Evolutionary conservation across 495 filamentous ascomycete species (phyloP), one percentile per base, ranked within the genome.

Genomic region (Alectoria sarmentosa): DNA sequence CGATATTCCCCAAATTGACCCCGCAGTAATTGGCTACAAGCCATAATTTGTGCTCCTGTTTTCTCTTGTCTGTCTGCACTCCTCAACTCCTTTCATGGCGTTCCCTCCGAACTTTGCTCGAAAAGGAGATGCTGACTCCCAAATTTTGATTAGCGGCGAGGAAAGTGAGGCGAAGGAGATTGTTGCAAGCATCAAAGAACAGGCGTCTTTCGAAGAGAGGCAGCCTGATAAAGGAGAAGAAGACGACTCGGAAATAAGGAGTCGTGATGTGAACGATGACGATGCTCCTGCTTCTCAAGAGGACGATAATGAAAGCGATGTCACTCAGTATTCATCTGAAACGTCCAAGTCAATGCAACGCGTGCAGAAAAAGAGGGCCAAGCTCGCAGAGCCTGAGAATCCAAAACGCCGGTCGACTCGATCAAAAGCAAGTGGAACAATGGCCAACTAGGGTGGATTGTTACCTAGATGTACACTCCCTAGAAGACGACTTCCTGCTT

Each of bases 91-190:
- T 34, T 30, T 55, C 21, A 19, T 34, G 14, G 52, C 49, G 28
- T 34, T 21, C 21, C 5, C 13, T 55, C 7, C 28, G 73, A 83
- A 79, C 2, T 65, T 81, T 19, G 75, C 70, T 34, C 34, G 6
- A 10, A 21, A n/a, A 21, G 6, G 15, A 55, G 17, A 34, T 55
- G 52, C 52, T 55, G 52, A 55, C 52, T 21, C 7, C 30, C 52
- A 34, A 28, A 34, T 17, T 17, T 36, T 17, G 5, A 21, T 21
- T 34, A 55, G 52, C 28, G 62, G 93, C 3, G 82, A 86, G 68
- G 88, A 91, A 66, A 85, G 86, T 63, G 88, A 91, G 68, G 84
- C 83, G 1, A 86, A 81, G 62, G 84, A 87, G 73, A 85, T 81
- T 2, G 69, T 82, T n/a, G 76, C 72, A 1, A 74, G 65, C 34